Evolutionary conservation across 345 rosid species (phyloP), one percentile per base, ranked within the genome.

Genomic region (Pugionium dolabratum): DNA sequence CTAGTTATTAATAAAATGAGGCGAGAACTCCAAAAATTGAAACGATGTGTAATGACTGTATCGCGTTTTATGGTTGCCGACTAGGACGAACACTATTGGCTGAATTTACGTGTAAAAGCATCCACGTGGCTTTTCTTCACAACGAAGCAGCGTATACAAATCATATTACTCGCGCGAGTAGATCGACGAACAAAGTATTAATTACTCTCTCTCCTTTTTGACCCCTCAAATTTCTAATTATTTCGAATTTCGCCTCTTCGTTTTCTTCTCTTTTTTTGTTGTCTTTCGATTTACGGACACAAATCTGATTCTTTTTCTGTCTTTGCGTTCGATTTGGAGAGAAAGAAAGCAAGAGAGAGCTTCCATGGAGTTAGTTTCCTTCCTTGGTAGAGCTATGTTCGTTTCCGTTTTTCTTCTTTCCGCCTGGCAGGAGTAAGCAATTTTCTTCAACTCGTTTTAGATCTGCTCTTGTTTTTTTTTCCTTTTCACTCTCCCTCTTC

Each of bases 391-490:
- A 76, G 85, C 83, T 40, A 78, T 87, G 47, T 85, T 87, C 69
- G 90, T 81, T 10, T 83, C 94, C 41, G 73, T 87, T 44, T 87
- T 87, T 62, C 75, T 87, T 68, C 84, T 87, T 57, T 82, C 90
- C 30, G 95, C 95, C 52, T 87, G 81, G 84, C 85, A 87, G 67
- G 84, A 82, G 95, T 85, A 83, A 80, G 71, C 54, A 33, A 59
- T 3, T 40, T 7, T 41, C 51, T 52, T 42, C 44, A 34, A 27
- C 4, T 26, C 6, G 2, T n/a, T 43, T 36, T 46, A 70, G 79
- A 79, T 81, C 78, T 78, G 59, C 62, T 39, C 30, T 58, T 62
- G 18, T 18, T 18, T 18, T 18, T 18, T 18, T 18, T 18, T 18
- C 18, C 18, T 18, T 18, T 18, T 18, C 18, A 18, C 18, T 18